phyloP scores from a whole-genome alignment of 208 protist species.

The Acanthamoeba divionensis region DNA sequence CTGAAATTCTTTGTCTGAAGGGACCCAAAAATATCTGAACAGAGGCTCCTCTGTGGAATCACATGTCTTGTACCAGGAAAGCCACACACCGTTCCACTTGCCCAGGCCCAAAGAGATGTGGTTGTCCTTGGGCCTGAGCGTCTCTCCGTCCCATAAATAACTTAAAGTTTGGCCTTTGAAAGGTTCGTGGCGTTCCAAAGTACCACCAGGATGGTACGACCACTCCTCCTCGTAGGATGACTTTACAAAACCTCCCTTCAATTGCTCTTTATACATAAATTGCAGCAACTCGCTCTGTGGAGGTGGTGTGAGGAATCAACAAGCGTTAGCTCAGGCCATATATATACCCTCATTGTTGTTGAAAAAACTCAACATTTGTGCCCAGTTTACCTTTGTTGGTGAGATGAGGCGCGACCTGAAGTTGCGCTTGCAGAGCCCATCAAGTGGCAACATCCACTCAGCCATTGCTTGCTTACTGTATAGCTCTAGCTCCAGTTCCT shows the following conservation, averaged over 20 bases:
- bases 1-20: conserved; percentile 51
- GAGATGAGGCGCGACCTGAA: not conserved
- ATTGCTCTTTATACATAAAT: not conserved
- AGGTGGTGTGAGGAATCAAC: not conserved
- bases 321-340: too few species aligned
- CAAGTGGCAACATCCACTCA: not conserved
- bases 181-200: not conserved
- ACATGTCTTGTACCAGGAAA: conserved; percentile 2
- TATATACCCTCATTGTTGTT: too few species aligned
- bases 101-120: not conserved
- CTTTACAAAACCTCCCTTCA: conserved; percentile 48
- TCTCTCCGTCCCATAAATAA: conserved; percentile 36
- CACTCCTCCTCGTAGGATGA: conserved; percentile 53
- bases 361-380: not conserved
- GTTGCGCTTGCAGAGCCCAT: conserved; percentile 31
- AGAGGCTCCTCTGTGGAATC: conserved; percentile 10
- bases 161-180: conserved; percentile 8
- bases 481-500: conserved; percentile 23
- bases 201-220: conserved; percentile 6
- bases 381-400: not conserved
- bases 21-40: conserved; percentile 49
- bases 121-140: not conserved
- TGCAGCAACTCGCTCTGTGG: conserved; percentile 26
- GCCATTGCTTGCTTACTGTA: not conserved
- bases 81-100: conserved; percentile 43